Evolutionary conservation across 257 asterid genomes (phyloP).

Genomic region (Salvia hispanica): DNA sequence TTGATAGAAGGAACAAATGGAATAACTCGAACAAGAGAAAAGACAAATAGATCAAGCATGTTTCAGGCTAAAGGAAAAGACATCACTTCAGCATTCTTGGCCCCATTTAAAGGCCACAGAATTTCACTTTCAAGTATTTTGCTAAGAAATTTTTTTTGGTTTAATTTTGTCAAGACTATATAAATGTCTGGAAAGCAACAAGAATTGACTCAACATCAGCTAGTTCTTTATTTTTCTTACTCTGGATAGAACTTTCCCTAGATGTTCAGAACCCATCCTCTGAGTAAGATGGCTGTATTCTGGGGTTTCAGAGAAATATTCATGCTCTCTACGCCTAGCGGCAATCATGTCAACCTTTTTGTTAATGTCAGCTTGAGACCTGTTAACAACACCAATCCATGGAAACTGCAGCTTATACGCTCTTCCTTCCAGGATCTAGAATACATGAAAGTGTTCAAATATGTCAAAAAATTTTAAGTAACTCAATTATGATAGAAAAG

Average conservation of each 20-base stretch:
- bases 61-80: too few relatives aligned
- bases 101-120: not conserved
- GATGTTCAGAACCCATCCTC: slow-evolving; percentile 85
- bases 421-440: slow-evolving; percentile 72
- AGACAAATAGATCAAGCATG: not conserved
- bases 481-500: not conserved
- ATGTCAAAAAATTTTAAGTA: not conserved
- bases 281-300: slow-evolving; percentile 63
- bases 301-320: slow-evolving; percentile 63
- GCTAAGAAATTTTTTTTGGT: not conserved
- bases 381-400: slow-evolving; percentile 89
- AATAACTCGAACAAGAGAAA: slow-evolving; percentile 14
- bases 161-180: not conserved
- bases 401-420: slow-evolving; percentile 79
- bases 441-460: slow-evolving; percentile 5
- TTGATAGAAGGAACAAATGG: slow-evolving; percentile 19
- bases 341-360: slow-evolving; percentile 84
- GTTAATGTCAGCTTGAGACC: slow-evolving; percentile 81
- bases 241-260: slow-evolving; percentile 70
- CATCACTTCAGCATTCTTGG: too few relatives aligned
- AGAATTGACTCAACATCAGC: not conserved
- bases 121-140: not conserved
- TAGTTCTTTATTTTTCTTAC: slow-evolving; percentile 39
- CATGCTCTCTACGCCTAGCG: slow-evolving; percentile 73
- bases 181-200: slow-evolving; percentile 3